Base-by-base conservation (phyloP, 345 rosid species). In the Eucalyptus curtisii region DNA sequence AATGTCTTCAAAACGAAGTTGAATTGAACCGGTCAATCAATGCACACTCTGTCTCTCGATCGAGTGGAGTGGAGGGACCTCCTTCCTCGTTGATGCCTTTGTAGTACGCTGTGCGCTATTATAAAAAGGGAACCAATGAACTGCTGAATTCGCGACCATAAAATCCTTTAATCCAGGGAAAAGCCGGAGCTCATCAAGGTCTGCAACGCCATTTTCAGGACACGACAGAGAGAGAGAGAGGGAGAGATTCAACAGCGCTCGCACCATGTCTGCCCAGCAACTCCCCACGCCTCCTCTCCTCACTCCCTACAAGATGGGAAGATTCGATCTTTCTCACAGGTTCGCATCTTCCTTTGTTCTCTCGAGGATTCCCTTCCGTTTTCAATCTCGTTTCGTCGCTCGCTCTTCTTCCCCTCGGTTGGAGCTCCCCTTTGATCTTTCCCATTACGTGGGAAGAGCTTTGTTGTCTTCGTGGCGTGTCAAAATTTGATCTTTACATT, bases 251-350 rank as follows among this genome's bases (percentile, higher is more conserved):
- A 2, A 40, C 82, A 20, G 13, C 8, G 24, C 8, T 20, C 45
- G 20, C 82, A 2, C 22, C 82, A 76, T 76, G 82, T 37, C 82
- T 37, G 82, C 45, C 82, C 82, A 37, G 15, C 30, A 57, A 88
- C 59, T 53, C 14, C 68, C 87, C 13, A 84, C 59, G 47, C n/a
- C n/a, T 52, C 91, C 92, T 86, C 93, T 92, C 44, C 88, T 91
- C 86, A 89, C 89, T n/a, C 92, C 92, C 45, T 90, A 91, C 88
- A 57, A 87, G 53, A 87, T 92, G 92, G 93, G 93, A 42, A 90
- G 53, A 22, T 89, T 92, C 90, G 68, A 86, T 88, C 93, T 90
- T 86, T 91, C 92, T 86, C 91, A 92, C 79, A 91, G 92, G 93
- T 92, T 76, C 49, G 57, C 33, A 10, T 20, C 85, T 24, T 37